phyloP scores from a whole-genome alignment of 2,329 filamentous ascomycete species.

The Arthrobotrys conoides region DNA sequence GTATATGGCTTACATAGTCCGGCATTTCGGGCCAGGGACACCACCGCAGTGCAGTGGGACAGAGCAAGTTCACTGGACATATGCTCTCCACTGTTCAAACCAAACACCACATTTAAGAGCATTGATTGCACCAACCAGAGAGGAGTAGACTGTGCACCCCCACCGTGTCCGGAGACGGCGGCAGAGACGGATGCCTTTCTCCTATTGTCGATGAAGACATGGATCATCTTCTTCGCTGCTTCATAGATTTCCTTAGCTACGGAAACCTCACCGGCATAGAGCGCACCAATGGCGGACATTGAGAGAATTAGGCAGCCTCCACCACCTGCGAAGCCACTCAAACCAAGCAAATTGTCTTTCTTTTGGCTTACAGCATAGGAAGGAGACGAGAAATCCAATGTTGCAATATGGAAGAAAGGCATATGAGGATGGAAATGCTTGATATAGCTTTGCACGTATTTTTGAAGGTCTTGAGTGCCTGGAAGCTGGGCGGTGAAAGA shows the following conservation, averaged over 20 bases:
- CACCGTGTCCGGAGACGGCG: constrained; percentile 72
- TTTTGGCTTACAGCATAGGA: constrained; percentile 75
- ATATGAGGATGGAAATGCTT: constrained; percentile 93
- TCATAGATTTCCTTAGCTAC: constrained; percentile 90
- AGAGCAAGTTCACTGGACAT: constrained; percentile 90
- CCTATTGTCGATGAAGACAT: constrained; percentile 90
- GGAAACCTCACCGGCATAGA: constrained; percentile 87
- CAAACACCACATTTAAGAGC: constrained; percentile 95
- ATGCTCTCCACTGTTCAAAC: constrained; percentile 94
- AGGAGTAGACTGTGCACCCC: constrained; percentile 76
- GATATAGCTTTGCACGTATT: constrained; percentile 90
- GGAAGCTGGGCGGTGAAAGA: constrained; percentile 72
- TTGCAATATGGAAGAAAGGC: constrained; percentile 93
- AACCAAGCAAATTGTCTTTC: constrained; percentile 72
- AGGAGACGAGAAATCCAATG: constrained; percentile 87
- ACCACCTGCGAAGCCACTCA: constrained; percentile 76
- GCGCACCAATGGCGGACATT: constrained; percentile 86
- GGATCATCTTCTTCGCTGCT: constrained; percentile 94
- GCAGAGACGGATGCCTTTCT: constrained; percentile 84
- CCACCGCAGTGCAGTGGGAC: constrained; percentile 89
- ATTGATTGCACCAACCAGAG: constrained; percentile 97
- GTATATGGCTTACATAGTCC: constrained; percentile 74
- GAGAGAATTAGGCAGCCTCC: constrained; percentile 88
- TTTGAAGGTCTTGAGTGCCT: constrained; percentile 86
- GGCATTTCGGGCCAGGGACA: constrained; percentile 91